Evolutionary conservation across 371 early-diverging fungal genomes (phyloP).

Genomic region (Rhizomucor miehei): DNA sequence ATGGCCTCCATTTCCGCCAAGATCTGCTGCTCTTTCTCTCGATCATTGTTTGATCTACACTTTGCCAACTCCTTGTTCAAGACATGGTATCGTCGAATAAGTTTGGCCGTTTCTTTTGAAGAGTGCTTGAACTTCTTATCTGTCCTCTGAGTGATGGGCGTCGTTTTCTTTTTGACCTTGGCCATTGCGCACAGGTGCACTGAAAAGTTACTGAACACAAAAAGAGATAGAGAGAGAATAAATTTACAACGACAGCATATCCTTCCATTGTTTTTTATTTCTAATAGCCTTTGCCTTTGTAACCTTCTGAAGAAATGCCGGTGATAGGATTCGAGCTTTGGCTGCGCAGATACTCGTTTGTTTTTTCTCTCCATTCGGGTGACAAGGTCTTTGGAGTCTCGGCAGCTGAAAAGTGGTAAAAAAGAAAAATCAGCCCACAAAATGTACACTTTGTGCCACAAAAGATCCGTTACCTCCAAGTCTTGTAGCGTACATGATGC

Average conservation of each 20-base stretch:
- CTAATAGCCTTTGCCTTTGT: conserved; percentile 78
- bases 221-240: no score
- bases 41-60: conserved; percentile 20
- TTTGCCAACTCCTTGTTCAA: conserved; percentile 71
- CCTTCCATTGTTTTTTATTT: background rate
- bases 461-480: conserved; percentile 55
- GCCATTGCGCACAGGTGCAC: no score
- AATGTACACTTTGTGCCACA: no score
- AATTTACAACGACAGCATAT: no score
- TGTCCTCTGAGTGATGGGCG: conserved; percentile 3
- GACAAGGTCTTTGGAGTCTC: conserved; percentile 72
- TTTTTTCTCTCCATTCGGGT: conserved; percentile 93
- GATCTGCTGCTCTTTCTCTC: conserved; percentile 35
- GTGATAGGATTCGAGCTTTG: conserved; percentile 89
- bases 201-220: no score
- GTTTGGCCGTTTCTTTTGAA: conserved; percentile 53
- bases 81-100: conserved; percentile 73
- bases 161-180: background rate
- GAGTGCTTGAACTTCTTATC: conserved; percentile 35
- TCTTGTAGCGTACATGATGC: conserved; percentile 69
- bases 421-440: no score
- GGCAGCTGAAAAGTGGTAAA: conserved; percentile 32
- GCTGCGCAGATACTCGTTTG: conserved; percentile 78
- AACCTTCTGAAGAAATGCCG: conserved; percentile 84
- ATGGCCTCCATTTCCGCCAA: conserved; percentile 70